These are phyloP conservation scores for Theobroma grandiflorum DNA, from an alignment of 441 rosid species.

Conservation along the genomic window DNA sequence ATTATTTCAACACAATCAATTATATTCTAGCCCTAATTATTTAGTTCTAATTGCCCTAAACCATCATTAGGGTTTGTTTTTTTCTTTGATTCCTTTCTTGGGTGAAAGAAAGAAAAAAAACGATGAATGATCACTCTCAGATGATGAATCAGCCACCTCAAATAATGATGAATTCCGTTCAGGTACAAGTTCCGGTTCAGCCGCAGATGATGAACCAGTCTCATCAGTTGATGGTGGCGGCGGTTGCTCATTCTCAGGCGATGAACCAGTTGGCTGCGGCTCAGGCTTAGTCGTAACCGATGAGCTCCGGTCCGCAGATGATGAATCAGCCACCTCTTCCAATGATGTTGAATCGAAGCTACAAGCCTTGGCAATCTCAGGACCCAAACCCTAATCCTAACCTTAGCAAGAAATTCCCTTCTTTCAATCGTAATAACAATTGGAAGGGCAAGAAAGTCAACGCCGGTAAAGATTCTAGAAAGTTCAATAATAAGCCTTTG, in stretches of 20 bases:
- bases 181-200: constrained; percentile 46
- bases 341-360: constrained; percentile 55
- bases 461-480: constrained; percentile 47
- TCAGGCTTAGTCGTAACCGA: constrained; percentile 44
- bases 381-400: constrained; percentile 51
- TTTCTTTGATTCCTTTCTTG: neutral
- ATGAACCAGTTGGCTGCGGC: constrained; percentile 49
- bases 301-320: constrained; percentile 47
- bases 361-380: constrained; percentile 56
- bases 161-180: constrained; percentile 40
- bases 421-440: constrained; percentile 56
- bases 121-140: constrained; percentile 55
- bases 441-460: constrained; percentile 86
- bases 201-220: constrained; percentile 45
- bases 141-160: constrained; percentile 52
- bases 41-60: too few species aligned
- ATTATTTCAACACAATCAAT: too few species aligned
- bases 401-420: constrained; percentile 49
- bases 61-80: constrained; percentile 29
- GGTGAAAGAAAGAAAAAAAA: too few species aligned
- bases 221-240: constrained; percentile 26
- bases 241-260: constrained; percentile 50
- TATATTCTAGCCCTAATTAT: too few species aligned
- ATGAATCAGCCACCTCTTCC: constrained; percentile 42
- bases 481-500: constrained; percentile 43